Base-by-base conservation (phyloP, 352 stramenopile species). In the Phytophthora boehmeriae region DNA sequence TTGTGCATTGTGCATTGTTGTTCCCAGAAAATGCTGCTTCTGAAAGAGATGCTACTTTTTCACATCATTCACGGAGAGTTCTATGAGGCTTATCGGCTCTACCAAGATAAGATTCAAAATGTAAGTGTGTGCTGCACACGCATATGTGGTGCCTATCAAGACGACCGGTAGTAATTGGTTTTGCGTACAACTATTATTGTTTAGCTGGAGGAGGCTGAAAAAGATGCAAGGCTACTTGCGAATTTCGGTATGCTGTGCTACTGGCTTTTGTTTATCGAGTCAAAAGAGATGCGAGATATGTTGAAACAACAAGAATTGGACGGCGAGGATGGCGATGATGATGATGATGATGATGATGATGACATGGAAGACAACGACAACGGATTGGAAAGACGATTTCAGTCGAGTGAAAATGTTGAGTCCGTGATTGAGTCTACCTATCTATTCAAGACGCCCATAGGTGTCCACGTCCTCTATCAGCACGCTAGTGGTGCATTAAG, bases 191-290 rank as follows among this genome's bases (percentile, higher is more conserved):
- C 42, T 6, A 45, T 25, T 45, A 2, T 17, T 48, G 10, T 51
- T 17, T 43, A 65, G 68, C 69, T 63, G 20, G 52, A 83, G 4
- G 76, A 85, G 39, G 41, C 85, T 19, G 68, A 88, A 17, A 58
- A 86, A 39, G 84, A 95, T 35, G 63, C 73, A 4, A 74, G 82
- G 10, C 45, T 95, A 52, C 62, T 91, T 19, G 78, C 74, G 20
- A 86, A 78, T 43, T 92, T 93, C 59, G 86, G 86, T 0, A 81
- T 92, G 42, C 48, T 95, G 30, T 93, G 86, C 62, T 95, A 93
- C 50, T 95, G 86, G 86, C 68, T 95, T 27, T 66, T 95, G 22
- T 80, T 95, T 47, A 78, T 91, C 42, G 86, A 95, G 55, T 92
- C 83, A 13, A 68, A 71, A 50, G 78, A 90, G 39, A 51, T 95